Evolutionary conservation across 805 yeast genomes (phyloP).

Genomic region (Schwanniomyces polymorphus): DNA sequence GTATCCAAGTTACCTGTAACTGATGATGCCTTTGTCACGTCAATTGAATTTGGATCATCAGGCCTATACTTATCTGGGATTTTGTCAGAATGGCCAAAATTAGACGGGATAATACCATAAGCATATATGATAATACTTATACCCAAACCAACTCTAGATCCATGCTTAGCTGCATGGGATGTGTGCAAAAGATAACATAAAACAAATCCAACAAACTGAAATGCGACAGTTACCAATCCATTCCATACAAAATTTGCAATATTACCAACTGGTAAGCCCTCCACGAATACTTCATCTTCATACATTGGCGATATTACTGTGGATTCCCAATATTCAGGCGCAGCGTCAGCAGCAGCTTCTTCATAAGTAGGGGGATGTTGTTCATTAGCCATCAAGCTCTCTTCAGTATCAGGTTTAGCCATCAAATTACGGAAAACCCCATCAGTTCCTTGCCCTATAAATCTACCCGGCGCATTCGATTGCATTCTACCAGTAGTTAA

Average conservation of each 20-base stretch:
- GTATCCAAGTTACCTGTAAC: constrained; percentile 28
- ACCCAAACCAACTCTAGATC: constrained; percentile 91
- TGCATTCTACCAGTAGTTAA: constrained; percentile 43
- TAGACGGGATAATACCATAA: constrained; percentile 36
- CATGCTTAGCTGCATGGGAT: constrained; percentile 95
- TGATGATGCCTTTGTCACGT: constrained; percentile 26
- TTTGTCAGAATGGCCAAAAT: constrained; percentile 36
- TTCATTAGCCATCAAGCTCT: constrained; percentile 39
- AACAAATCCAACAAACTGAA: constrained; percentile 91
- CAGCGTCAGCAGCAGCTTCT: constrained; percentile 90
- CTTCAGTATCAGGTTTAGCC: constrained; percentile 77
- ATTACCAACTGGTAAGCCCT: constrained; percentile 94
- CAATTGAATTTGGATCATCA: constrained; percentile 31
- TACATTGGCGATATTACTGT: constrained; percentile 76
- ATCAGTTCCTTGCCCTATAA: constrained; percentile 57
- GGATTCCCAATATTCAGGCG: constrained; percentile 97
- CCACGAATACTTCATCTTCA: constrained; percentile 88
- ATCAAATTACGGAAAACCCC: constrained; percentile 92
- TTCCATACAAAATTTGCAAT: constrained; percentile 90
- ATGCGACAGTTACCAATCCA: constrained; percentile 80
- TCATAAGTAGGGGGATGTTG: constrained; percentile 83
- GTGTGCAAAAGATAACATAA: constrained; percentile 90
- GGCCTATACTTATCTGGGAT: constrained; percentile 35
- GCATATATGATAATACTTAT: constrained; percentile 74
- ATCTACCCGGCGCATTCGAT: constrained; percentile 42